Evolutionary conservation across 805 yeast genomes (phyloP).

Genomic region (Nematodospora valgi): DNA sequence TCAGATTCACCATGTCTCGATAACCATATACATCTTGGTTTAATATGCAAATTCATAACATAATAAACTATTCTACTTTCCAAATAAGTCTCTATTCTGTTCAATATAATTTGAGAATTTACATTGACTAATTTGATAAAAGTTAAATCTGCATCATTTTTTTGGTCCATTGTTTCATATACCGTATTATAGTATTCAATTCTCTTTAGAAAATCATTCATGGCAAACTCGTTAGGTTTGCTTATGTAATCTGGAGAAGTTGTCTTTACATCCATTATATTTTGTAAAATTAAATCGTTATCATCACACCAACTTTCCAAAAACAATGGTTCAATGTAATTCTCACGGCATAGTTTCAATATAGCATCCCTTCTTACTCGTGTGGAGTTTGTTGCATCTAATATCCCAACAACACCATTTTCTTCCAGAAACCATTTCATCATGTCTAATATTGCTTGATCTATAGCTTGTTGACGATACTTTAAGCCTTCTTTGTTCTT

Average conservation of each 20-base stretch:
- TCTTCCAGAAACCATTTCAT: constrained; percentile 80
- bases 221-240: constrained; percentile 67
- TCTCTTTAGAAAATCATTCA: constrained; percentile 66
- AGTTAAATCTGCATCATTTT: constrained; percentile 60
- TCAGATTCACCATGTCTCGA: constrained; percentile 95
- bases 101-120: constrained; percentile 82
- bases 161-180: constrained; percentile 72
- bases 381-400: constrained; percentile 93
- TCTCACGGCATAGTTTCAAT: constrained; percentile 55
- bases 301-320: constrained; percentile 91
- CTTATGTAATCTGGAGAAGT: constrained; percentile 79
- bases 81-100: constrained; percentile 80
- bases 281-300: constrained; percentile 69
- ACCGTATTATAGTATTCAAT: constrained; percentile 69
- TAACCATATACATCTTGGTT: constrained; percentile 89
- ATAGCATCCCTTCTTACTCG: constrained; percentile 64
- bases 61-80: constrained; percentile 93
- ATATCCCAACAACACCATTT: constrained; percentile 83
- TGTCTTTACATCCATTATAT: constrained; percentile 81
- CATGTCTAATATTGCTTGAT: constrained; percentile 72
- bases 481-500: constrained; percentile 61
- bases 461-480: constrained; percentile 66
- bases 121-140: constrained; percentile 87
- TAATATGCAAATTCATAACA: constrained; percentile 91
- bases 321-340: constrained; percentile 83